phyloP scores from a whole-genome alignment of 2,329 filamentous ascomycete species.

The Fragosphaeria purpurea region DNA sequence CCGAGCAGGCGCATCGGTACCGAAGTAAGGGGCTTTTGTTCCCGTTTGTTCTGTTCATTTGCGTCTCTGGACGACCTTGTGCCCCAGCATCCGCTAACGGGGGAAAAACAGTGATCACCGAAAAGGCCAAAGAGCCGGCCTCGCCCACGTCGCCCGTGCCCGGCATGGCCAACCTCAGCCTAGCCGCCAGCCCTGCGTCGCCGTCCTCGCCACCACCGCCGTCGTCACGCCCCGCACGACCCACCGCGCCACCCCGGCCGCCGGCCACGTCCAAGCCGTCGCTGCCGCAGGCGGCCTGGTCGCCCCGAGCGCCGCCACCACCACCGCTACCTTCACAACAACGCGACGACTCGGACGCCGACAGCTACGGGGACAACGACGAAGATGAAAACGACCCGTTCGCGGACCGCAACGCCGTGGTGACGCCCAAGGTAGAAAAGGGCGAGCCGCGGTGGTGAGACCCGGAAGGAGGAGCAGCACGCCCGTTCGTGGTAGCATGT shows the following conservation, averaged over 20 bases:
- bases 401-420: constrained; percentile 66
- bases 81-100: background rate
- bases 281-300: constrained; percentile 27
- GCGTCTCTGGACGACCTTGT: too few species aligned
- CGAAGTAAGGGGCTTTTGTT: constrained; percentile 34
- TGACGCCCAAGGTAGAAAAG: constrained; percentile 28
- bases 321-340: background rate
- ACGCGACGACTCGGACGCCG: constrained; percentile 36
- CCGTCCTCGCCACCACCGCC: constrained; percentile 23
- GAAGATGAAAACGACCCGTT: constrained; percentile 85
- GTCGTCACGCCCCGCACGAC: constrained; percentile 29
- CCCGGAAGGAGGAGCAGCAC: too few species aligned
- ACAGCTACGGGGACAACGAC: constrained; percentile 52
- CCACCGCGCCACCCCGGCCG: constrained; percentile 37
- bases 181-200: constrained; percentile 15
- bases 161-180: constrained; percentile 35
- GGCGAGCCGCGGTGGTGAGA: constrained; percentile 23
- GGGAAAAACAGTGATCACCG: constrained; percentile 36
- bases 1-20: constrained; percentile 57
- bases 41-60: background rate
- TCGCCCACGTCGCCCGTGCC: constrained; percentile 29
- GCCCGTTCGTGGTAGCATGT: too few species aligned
- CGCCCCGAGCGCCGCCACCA: too few species aligned
- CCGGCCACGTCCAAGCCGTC: constrained; percentile 39
- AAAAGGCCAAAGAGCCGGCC: constrained; percentile 39